These are phyloP conservation scores for Trichomonas tenax DNA, from an alignment of 208 protist genomes.

Conservation along the genomic window DNA sequence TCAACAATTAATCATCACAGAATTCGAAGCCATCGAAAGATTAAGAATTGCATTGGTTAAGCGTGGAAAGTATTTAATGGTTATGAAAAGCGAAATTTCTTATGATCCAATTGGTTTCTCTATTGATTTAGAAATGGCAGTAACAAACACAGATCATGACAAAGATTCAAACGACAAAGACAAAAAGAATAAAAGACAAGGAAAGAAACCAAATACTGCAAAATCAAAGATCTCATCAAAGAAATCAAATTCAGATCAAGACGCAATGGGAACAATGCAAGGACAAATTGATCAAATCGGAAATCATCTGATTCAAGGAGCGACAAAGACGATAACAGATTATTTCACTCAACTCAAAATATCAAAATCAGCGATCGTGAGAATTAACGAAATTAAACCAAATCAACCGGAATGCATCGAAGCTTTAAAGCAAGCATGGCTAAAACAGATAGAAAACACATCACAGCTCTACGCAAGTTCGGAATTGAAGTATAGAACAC, in stretches of 20 bases:
- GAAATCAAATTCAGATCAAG: not conserved
- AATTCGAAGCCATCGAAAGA: not conserved
- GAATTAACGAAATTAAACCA: not conserved
- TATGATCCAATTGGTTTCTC: not conserved
- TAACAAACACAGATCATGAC: not conserved
- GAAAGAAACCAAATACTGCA: not conserved
- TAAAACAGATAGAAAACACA: not conserved
- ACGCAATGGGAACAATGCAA: not conserved
- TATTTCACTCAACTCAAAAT: not conserved
- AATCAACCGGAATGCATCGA: not conserved
- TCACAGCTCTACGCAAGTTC: not conserved
- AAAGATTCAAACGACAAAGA: not conserved
- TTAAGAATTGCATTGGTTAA: not conserved
- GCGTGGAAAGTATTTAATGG: not conserved
- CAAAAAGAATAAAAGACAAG: not conserved
- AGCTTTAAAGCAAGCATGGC: not conserved
- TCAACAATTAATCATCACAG: not conserved
- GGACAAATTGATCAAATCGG: not conserved
- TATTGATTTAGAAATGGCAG: not conserved
- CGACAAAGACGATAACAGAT: not conserved
- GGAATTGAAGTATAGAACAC: not conserved
- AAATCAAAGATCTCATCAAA: not conserved
- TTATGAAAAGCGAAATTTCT: not conserved
- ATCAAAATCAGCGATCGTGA: not conserved
- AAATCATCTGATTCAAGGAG: not conserved